A percentile compares a stretch with the other conserved stretches of the same genome.
These are phyloP conservation scores for Trichoderma polysporum DNA, from an alignment of 2,329 filamentous ascomycete genomes.

Conservation along the genomic window DNA sequence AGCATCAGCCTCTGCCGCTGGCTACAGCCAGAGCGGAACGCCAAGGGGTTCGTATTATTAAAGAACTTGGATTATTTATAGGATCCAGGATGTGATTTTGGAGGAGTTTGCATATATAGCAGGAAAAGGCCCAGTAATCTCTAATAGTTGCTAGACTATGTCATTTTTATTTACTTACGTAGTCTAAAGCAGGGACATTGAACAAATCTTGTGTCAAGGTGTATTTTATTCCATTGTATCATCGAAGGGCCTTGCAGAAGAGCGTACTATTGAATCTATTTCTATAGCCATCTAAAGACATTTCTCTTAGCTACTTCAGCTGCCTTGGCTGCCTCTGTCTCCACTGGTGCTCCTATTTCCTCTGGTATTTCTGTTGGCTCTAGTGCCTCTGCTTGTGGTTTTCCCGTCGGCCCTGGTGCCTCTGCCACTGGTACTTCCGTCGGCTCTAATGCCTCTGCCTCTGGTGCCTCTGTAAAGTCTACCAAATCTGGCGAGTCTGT, in stretches of 20 bases:
- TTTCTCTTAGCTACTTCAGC: background rate
- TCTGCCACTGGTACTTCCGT: background rate
- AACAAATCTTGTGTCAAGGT: too few species aligned
- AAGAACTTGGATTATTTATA: background rate
- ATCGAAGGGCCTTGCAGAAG: background rate
- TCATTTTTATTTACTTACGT: background rate
- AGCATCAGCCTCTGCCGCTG: constrained; percentile 42
- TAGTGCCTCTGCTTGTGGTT: background rate
- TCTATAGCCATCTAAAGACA: background rate
- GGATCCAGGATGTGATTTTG: background rate
- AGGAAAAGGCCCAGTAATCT: background rate
- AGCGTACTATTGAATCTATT: background rate
- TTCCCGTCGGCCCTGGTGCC: background rate
- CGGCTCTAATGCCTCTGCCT: background rate
- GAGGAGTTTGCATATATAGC: background rate
- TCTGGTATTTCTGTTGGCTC: background rate
- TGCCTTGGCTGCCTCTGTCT: background rate
- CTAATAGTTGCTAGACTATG: background rate
- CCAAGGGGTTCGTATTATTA: constrained; percentile 42
- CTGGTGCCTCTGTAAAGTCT: too few species aligned
- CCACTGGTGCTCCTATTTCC: background rate
- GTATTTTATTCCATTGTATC: background rate
- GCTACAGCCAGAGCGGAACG: constrained; percentile 36
- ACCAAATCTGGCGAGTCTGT: too few species aligned
- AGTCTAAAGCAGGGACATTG: background rate